Evolutionary conservation across 495 filamentous ascomycete species (phyloP), one percentile per base, ranked within the genome.

Genomic region (Podospora anserina): DNA sequence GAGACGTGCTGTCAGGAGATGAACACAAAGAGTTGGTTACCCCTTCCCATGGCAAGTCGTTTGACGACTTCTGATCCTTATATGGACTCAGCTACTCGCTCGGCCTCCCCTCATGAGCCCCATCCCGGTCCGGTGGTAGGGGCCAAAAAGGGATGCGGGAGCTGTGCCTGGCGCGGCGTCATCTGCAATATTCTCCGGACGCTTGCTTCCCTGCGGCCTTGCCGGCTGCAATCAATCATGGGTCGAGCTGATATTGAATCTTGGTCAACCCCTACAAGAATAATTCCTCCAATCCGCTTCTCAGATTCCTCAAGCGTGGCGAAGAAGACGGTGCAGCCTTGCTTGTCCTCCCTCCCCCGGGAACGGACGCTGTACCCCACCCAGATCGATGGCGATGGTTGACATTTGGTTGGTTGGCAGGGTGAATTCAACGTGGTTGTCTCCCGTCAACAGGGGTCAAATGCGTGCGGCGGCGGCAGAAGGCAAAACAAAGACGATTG

Each of bases 141-240:
- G 49, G 64, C 34, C 30, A 28, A 62, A 62, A 28, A 49, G 19
- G 5, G 16, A 39, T 20, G 61, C 58, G 53, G 64, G 53, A 49
- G 66, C 34, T 64, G 67, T 68, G 13, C 66, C 68, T 69, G 67
- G 67, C 19, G 39, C 39, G 39, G 39, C 39, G 39, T 49, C 28
- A 54, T 34, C 27, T 23, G 18, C 32, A 68, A 72, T 68, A 67
- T 68, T 34, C 58, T 68, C 71, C 76, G 70, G 70, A 68, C 70
- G 72, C 68, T 26, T 66, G 64, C 63, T 63, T 70, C 66, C 68
- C 39, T 66, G 64, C 63, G 60, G 69, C 66, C 71, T 74, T 71
- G 70, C 76, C 76, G 76, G 71, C 15, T 55, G 63, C 69, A 72
- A 78, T 76, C 75, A 72, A 74, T 58, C 65, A 69, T 68, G 67